These are phyloP conservation scores for Colletotrichum sp. DNA, from an alignment of 2,329 filamentous ascomycete genomes.

Conservation along the genomic window DNA sequence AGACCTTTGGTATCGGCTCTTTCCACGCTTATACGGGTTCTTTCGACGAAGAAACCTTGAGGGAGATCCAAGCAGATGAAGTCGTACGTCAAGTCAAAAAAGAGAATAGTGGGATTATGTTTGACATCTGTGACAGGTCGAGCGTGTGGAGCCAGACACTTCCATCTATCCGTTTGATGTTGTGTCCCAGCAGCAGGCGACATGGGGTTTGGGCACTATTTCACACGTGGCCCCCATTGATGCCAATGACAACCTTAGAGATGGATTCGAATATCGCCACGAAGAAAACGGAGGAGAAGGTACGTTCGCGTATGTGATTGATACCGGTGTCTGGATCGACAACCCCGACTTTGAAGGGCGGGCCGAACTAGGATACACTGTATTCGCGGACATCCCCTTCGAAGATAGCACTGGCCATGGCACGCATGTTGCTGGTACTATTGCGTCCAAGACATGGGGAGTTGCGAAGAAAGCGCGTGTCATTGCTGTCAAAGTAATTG, in stretches of 20 bases:
- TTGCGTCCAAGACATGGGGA: slow-evolving; percentile 47
- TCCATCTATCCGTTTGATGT: not conserved
- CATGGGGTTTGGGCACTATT: not conserved
- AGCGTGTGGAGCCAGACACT: not conserved
- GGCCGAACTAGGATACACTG: slow-evolving; percentile 42
- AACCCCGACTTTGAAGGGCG: slow-evolving; percentile 51
- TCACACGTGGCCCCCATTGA: slow-evolving; percentile 23
- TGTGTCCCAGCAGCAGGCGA: not conserved
- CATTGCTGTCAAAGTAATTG: slow-evolving; percentile 48
- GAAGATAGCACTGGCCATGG: slow-evolving; percentile 46
- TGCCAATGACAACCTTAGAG: slow-evolving; percentile 16
- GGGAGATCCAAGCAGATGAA: slow-evolving; percentile 39
- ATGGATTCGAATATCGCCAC: slow-evolving; percentile 39
- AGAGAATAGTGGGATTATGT: not conserved
- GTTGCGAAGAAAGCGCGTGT: slow-evolving; percentile 47
- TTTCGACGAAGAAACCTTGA: slow-evolving; percentile 46
- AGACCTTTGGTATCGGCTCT: slow-evolving; percentile 38
- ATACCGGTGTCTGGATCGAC: slow-evolving; percentile 54
- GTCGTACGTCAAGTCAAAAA: slow-evolving; percentile 11
- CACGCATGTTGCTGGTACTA: slow-evolving; percentile 49
- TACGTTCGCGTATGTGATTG: slow-evolving; percentile 57
- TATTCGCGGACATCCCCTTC: slow-evolving; percentile 32
- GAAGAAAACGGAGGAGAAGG: slow-evolving; percentile 42
- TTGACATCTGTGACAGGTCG: not conserved
- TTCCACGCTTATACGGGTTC: slow-evolving; percentile 48